A percentile compares a stretch with the other conserved stretches of the same genome.
Evolutionary conservation across 768 basidiomycete species (phyloP).

Genomic region (Pleurotus tuoliensis): DNA sequence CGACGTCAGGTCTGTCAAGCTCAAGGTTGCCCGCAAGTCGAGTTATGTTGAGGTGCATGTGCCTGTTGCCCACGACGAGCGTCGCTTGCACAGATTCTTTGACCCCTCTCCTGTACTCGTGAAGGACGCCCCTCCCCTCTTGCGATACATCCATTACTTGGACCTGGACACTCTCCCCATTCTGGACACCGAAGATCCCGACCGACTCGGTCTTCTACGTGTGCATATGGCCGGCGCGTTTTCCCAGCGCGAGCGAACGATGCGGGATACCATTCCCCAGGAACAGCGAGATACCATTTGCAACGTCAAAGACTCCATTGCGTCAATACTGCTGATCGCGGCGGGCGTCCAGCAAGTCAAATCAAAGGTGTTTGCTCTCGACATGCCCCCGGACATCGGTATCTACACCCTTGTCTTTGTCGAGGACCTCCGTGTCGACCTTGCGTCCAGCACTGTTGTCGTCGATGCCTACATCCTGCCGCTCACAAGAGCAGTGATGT

Average conservation of each 20-base stretch:
- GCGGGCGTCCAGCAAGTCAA: conserved; percentile 6
- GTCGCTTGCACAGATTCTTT: conserved; percentile 14
- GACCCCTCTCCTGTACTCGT: conserved; percentile 15
- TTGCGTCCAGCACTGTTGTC: conserved; percentile 46
- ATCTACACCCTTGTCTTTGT: conserved; percentile 43
- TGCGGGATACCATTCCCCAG: background rate
- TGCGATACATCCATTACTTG: conserved; percentile 31
- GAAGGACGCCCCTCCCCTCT: conserved; percentile 4
- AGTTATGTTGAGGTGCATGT: conserved; percentile 38
- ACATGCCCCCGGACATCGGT: conserved; percentile 15
- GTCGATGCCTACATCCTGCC: conserved; percentile 46
- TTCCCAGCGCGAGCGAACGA: conserved; percentile 14
- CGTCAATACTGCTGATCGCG: conserved; percentile 6
- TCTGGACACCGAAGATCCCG: conserved; percentile 12
- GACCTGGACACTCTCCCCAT: conserved; percentile 22
- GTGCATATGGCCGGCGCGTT: conserved; percentile 9
- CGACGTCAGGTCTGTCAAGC: conserved; percentile 27
- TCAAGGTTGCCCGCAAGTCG: conserved; percentile 53
- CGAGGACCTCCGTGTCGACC: conserved; percentile 41
- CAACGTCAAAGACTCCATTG: conserved; percentile 13
- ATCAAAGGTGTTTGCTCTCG: conserved; percentile 19
- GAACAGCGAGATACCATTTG: conserved; percentile 6
- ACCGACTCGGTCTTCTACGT: conserved; percentile 14
- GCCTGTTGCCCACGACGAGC: conserved; percentile 10
- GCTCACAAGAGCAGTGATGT: conserved; percentile 19